Base-by-base conservation (phyloP, 2,329 filamentous ascomycete species). In the Rhynchosporium agropyri region DNA sequence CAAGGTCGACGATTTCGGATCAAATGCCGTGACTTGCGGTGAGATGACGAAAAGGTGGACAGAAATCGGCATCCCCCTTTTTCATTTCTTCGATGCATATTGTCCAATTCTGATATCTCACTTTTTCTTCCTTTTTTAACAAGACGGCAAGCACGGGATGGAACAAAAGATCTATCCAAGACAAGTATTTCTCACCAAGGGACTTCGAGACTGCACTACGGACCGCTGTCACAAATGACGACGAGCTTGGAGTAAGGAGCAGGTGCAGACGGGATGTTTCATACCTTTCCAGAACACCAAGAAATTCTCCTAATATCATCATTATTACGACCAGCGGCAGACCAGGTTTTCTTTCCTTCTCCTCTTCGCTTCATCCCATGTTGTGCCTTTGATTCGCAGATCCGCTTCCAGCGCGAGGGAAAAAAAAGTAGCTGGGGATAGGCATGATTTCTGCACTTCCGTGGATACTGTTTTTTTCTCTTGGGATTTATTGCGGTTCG, bases 151-250 rank as follows among this genome's bases (percentile, higher is more conserved):
- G 33, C 9, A 28, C n/a, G 6, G 13, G 50, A 43, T 26, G 26
- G 38, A 28, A 31, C 3, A 45, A 7, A 33, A 31, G 15, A n/a
- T 45, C 26, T 10, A 33, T 10, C 26, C 29, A 57, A 57, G 42
- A 46, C 28, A 33, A 46, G 54, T 26, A 38, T 57, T 57, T 46
- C 57, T 60, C 57, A 40, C 48, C 46, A 53, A 42, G 20, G 36
- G 31, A 45, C 31, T 29, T 48, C 40, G 46, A 60, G 58, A 57
- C 58, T 28, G 46, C 42, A 8, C 48, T 60, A 12, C 49, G 33
- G 43, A 38, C 58, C 58, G 58, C 58, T 60, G 58, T 60, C 58
- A 60, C 28, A 40, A 36, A 38, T 36, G 33, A 36, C 33, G 33
- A 36, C 5, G 33, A 36, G 33, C 33, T 36, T 36, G 33, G 6